Evolutionary conservation across 1,139 yeast species (phyloP), one percentile per base, ranked within the genome.

Genomic region (Protomyces lactucae-debilis): DNA sequence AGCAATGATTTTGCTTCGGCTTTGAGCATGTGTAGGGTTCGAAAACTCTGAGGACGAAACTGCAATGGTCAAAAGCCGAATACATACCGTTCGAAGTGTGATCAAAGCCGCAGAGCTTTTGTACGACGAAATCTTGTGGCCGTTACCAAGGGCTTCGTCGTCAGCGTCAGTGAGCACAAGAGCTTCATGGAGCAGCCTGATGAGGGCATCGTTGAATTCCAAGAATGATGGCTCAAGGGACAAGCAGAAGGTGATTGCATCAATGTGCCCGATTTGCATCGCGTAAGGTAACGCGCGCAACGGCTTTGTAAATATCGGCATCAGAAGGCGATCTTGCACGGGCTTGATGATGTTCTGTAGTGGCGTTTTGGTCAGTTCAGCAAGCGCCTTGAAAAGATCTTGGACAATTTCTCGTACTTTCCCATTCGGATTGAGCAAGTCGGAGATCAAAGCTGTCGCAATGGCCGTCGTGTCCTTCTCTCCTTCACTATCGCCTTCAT

Each of bases 201-300:
- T 87, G 67, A 95, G 77, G 72, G 93, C 98, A 65, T 92, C 98
- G 70, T 88, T 89, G 73, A 90, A 92, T 9, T 87, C 86, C 70
- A 93, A 78, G 71, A 93, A 91, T 0, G 96, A 83, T 67, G 88
- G 84, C 8, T 89, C 93, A 59, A 93, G 79, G 1, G 87, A 85
- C 67, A 95, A 78, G 72, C 98, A 93, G 74, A 86, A 95, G 0
- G 96, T 86, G 14, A 95, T 89, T 0, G 98, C 99, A 76, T 93
- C 99, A 67, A 95, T 91, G 74, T 93, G 92, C 40, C 99, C 99
- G 66, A 95, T 93, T 76, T 95, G 99, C 97, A 92, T 93, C 2
- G 97, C 95, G 77, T 95, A 93, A 0, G 99, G 99, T 68, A 95
- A 80, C 0, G 99, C 99, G 68, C 99, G 81, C 67, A 95, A 77